These are phyloP conservation scores for Russula sp. DNA, from an alignment of 768 basidiomycete species.

Conservation along the genomic window DNA sequence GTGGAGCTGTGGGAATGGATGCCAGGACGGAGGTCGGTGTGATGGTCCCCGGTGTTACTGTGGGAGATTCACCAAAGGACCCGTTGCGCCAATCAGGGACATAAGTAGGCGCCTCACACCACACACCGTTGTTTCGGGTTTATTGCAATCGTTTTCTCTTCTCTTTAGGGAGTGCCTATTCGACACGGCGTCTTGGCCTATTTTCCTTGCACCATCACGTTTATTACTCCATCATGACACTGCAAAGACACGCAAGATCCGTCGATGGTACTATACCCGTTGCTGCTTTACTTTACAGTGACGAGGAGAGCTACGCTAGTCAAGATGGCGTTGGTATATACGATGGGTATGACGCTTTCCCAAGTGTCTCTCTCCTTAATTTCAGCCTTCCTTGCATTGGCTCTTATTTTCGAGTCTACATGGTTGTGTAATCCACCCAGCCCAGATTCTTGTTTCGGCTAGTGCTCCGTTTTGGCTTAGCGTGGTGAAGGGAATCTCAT, in stretches of 20 bases:
- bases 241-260: conserved; percentile 48
- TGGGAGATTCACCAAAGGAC: no score
- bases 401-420: no score
- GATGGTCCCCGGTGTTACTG: no score
- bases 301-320: conserved; percentile 67
- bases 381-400: not conserved
- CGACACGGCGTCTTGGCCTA: not conserved
- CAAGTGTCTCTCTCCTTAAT: not conserved
- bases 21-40: no score
- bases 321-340: conserved; percentile 88
- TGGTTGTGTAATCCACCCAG: no score
- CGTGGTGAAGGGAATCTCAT: not conserved
- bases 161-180: not conserved
- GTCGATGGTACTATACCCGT: conserved; percentile 78
- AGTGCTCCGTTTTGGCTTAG: not conserved
- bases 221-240: conserved; percentile 16
- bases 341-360: conserved; percentile 62
- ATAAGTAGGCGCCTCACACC: no score
- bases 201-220: not conserved
- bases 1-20: not conserved
- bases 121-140: no score
- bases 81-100: no score
- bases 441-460: not conserved
- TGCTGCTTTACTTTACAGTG: conserved; percentile 67
- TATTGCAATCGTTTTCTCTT: no score